Evolutionary conservation across 192 early-diverging fungal species (phyloP), one percentile per base, ranked within the genome.

Genomic region (Gigaspora rosea): DNA sequence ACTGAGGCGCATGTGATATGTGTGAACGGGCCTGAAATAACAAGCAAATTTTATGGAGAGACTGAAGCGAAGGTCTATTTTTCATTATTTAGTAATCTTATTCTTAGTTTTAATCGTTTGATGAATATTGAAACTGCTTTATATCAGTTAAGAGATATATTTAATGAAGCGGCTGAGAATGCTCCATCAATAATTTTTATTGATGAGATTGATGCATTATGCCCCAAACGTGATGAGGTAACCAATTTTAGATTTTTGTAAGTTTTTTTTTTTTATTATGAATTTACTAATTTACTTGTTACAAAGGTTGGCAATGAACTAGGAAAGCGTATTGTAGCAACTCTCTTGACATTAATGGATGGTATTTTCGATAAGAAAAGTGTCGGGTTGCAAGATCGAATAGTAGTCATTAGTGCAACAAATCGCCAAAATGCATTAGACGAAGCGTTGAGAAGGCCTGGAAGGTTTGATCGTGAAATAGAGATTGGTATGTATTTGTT

Each of bases 391-490:
- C 77, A 78, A n/a, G 83, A 87, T 20, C 80, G 88, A 8, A 84
- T 96, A 8, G 88, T 98, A 3, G 90, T 98, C 27, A 91, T 99
- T 69, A 96, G 91, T 8, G 95, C 97, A 15, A 99, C 97, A 3
- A 99, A 98, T 81, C 85, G 96, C 12, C 95, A 95, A 1, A 91
- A 95, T 67, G 84, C 91, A 0, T 72, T 99, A 15, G 97, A 99
- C 73, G 86, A 92, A 18, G 97, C 97, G 0, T 81, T 99, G 16
- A 89, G 97, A 77, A 81, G 97, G 20, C 96, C 97, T 5, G 97
- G 97, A 3, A 83, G 97, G 58, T 96, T 99, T 78, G 97, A 99
- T 80, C 86, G 93, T 2, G 97, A 99, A 79, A 83, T 99, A n/a
- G 96, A 97, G 74, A 96, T 98, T 70, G 92, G 94, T 87, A 75